Evolutionary conservation across 192 early-diverging fungal species (phyloP), one percentile per base, ranked within the genome.

Genomic region (Diversispora epigaea): DNA sequence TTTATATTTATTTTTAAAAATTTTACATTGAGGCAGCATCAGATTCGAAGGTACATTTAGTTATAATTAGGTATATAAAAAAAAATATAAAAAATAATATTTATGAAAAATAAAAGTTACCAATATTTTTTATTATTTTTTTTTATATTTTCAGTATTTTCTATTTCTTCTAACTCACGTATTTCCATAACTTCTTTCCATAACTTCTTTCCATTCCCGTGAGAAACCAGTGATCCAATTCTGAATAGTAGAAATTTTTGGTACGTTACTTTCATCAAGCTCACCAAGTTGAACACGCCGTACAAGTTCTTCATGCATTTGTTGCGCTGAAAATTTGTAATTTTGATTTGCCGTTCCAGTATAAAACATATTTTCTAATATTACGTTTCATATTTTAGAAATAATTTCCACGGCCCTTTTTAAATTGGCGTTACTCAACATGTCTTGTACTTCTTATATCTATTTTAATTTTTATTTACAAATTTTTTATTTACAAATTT

Each of bases 341-440:
- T 39, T 62, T 0, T 9, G 7, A 39, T 62, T 40, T 39, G 32
- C 40, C 41, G 32, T 62, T 43, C 11, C 60, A 5, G 60, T 40
- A 40, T 43, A 5, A 15, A 62, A 62, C 60, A 62, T 62, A 62
- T 62, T 62, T 62, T 62, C 60, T 40, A 62, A 62, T 62, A 62
- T 40, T 15, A 15, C 4, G 32, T 39, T 62, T 14, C 32, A 15
- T 40, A 17, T 22, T 62, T 62, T 43, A 15, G 39, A 11, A 15
- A 62, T 62, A 40, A 5, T 62, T 15, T 62, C 39, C 3, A 62
- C 15, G 39, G 60, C 41, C 41, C 60, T 52, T 7, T 52, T 39
- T 15, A 2, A 40, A 12, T 40, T 62, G 32, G 4, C 41, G 15
- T 5, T 62, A 5, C 60, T 15, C 39, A 43, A 40, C 11, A 3